phyloP scores from a whole-genome alignment of 805 yeast genomes.

The Candida ipomoeae region DNA sequence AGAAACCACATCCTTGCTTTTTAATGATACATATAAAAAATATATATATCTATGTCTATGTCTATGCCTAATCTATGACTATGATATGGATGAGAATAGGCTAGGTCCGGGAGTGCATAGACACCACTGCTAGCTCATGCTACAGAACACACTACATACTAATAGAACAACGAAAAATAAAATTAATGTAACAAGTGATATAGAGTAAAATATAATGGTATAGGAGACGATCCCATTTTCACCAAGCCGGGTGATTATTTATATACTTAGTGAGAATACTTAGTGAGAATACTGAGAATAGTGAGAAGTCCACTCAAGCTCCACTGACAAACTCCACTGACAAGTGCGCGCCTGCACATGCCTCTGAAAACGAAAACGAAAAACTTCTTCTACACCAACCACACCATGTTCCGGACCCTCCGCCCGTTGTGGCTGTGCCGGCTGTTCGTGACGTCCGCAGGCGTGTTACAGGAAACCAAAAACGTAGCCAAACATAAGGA shows the following conservation, averaged over 20 bases:
- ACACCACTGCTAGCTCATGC: neutral
- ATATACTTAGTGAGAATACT: too few species aligned
- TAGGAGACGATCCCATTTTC: neutral
- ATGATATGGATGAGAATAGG: too few species aligned
- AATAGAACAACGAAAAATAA: neutral
- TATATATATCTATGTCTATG: too few species aligned
- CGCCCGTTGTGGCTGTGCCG: constrained; percentile 2
- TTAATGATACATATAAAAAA: too few species aligned
- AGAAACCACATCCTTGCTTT: too few species aligned
- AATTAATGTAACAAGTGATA: too few species aligned
- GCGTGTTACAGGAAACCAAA: neutral
- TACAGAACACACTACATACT: neutral
- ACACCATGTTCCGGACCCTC: constrained; percentile 11
- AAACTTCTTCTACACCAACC: constrained; percentile 3
- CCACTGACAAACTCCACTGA: too few species aligned
- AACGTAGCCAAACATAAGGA: constrained; percentile 42
- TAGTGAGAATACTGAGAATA: too few species aligned
- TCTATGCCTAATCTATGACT: too few species aligned
- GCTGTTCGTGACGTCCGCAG: constrained; percentile 5
- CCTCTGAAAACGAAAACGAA: constrained; percentile 3
- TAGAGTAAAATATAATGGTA: neutral
- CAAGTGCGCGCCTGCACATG: constrained; percentile 4
- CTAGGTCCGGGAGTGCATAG: neutral
- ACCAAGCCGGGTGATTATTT: too few species aligned
- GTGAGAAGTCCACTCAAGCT: too few species aligned